phyloP scores from a whole-genome alignment of 352 stramenopile species.

The Phytophthora constricta region DNA sequence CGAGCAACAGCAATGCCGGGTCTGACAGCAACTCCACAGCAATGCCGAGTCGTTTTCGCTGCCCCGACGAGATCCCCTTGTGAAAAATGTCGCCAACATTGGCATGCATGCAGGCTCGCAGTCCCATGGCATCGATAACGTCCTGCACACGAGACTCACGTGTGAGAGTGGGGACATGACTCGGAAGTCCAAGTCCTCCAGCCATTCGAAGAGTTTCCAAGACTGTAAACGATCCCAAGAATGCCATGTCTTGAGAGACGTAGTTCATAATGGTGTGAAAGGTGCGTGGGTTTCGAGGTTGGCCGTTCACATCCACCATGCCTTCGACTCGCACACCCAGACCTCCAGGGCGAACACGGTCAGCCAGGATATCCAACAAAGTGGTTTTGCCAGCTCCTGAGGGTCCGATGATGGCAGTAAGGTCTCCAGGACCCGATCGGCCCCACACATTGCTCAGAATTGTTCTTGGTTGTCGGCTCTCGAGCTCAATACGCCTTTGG shows the following conservation, averaged over 20 bases:
- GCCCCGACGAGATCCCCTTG: conserved; percentile 86
- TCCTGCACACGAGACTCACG: conserved; percentile 63
- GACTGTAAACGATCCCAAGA: conserved; percentile 74
- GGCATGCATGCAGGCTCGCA: conserved; percentile 60
- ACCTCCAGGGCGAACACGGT: conserved; percentile 33
- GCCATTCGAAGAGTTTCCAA: conserved; percentile 72
- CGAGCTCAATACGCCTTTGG: background rate
- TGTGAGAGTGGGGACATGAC: conserved; percentile 45
- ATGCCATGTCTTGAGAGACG: conserved; percentile 64
- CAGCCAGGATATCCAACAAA: conserved; percentile 68
- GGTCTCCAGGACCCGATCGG: conserved; percentile 57
- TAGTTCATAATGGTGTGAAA: conserved; percentile 69
- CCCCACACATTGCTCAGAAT: conserved; percentile 71
- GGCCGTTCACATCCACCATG: conserved; percentile 58
- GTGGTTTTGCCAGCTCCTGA: conserved; percentile 73
- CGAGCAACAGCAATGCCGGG: conserved; percentile 95
- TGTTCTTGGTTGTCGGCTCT: conserved; percentile 16
- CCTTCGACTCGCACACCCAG: conserved; percentile 49
- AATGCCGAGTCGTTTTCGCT: conserved; percentile 94
- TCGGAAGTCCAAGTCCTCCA: conserved; percentile 55
- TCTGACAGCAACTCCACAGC: conserved; percentile 94
- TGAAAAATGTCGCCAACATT: conserved; percentile 86
- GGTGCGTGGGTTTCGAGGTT: conserved; percentile 36
- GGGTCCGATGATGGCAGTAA: conserved; percentile 74
- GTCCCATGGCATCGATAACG: conserved; percentile 75